Base-by-base conservation (phyloP, 306 rosid species). In the Rubus idaeus region DNA sequence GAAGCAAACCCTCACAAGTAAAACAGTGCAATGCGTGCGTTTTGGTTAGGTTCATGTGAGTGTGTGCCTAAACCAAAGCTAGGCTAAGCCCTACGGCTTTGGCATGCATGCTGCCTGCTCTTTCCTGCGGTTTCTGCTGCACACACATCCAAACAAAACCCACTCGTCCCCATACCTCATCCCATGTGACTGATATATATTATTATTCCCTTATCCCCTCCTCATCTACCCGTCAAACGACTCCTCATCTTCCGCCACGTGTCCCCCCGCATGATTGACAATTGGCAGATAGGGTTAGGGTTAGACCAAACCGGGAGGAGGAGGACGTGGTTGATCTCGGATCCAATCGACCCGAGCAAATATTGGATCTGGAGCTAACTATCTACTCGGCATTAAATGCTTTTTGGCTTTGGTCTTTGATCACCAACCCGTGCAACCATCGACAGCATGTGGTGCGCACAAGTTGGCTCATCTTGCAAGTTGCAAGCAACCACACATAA, bases 361-460 rank as follows among this genome's bases (percentile, higher is more conserved):
- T 88, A 67, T 77, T 20, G 86, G 91, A 81, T 85, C 86, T 74
- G 71, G 73, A 62, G 82, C 81, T 70, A 8, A 45, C 51, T 13
- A 39, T 6, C 18, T 61, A 30, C 26, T 57, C 37, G 9, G 46
- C 85, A 82, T 74, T 82, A 75, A 86, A 82, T 86, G 86, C 35
- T 40, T 21, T 21, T 35, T 64, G 57, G 46, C 44, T 78, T 78
- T 78, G 83, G 74, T 83, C 75, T 30, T 30, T 30, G 35, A 30
- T 30, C 35, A 2, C 1, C 35, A 30, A 30, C 35, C 35, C 35
- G 35, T 30, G 35, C 35, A 30, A 30, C 35, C 35, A 2, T 30
- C 2, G 35, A 30, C 35, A 30, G 35, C 35, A 1, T 30, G 35
- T 30, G 35, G 35, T 30, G 1, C 1, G 35, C 35, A 30, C 35